These are phyloP conservation scores for Neurospora sp. DNA, from an alignment of 495 filamentous ascomycete genomes.

Conservation along the genomic window DNA sequence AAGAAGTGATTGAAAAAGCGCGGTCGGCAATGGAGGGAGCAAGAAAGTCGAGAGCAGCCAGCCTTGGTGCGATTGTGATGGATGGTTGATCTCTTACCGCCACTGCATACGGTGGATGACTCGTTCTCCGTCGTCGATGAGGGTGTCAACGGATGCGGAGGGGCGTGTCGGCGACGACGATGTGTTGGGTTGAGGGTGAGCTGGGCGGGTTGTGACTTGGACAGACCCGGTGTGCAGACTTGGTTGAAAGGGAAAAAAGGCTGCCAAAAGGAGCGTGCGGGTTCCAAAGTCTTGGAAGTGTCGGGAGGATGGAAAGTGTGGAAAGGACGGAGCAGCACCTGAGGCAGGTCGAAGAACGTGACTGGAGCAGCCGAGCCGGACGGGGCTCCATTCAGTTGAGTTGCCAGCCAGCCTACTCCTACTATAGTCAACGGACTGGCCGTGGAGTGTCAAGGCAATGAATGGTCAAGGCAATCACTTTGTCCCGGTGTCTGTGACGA, in stretches of 20 bases:
- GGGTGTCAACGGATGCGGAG: not conserved
- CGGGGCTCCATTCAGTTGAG: not conserved
- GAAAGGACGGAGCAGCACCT: not conserved
- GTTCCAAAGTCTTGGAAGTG: not conserved
- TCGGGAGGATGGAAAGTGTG: constrained; percentile 11
- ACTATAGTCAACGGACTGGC: not conserved
- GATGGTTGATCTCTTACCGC: not conserved
- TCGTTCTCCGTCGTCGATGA: not conserved
- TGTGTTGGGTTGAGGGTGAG: not conserved
- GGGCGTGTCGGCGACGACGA: not conserved
- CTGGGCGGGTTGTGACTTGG: not conserved
- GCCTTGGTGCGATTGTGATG: not conserved
- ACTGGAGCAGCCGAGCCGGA: constrained; percentile 19
- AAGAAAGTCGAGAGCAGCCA: not conserved
- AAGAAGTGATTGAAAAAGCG: not conserved
- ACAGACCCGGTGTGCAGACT: not conserved
- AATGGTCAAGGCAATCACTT: not conserved
- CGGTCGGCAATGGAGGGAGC: not conserved
- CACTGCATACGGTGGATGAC: not conserved
- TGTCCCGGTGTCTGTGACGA: too few relatives aligned
- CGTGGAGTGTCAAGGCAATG: not conserved
- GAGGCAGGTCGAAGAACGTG: constrained; percentile 1
- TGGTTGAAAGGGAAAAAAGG: constrained; percentile 2
- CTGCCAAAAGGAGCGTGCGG: constrained; percentile 19
- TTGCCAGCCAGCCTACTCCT: constrained; percentile 6